Percentiles rank a stretch among this genome's conserved stretches.
phyloP scores from a whole-genome alignment of 495 filamentous ascomycete species.

The Penicillium goetzii region DNA sequence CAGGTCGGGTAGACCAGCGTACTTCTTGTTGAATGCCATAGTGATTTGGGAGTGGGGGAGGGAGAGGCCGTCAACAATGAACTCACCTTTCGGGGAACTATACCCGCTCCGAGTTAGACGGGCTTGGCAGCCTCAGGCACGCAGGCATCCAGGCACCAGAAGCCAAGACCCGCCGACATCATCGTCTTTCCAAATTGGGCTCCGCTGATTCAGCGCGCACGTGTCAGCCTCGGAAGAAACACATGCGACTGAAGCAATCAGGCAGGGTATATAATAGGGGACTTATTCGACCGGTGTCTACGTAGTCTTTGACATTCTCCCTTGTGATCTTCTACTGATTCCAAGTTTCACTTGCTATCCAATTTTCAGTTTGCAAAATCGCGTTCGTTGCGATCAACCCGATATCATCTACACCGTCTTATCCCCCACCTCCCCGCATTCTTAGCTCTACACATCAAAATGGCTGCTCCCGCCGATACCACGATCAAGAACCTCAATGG shows the following conservation, averaged over 20 bases:
- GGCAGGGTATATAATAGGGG: conserved; percentile 19
- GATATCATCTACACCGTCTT: conserved; percentile 1
- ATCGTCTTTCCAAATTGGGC: background rate
- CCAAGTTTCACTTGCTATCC: background rate
- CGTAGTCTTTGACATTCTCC: conserved; percentile 4
- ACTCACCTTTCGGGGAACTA: conserved; percentile 8
- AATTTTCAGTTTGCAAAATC: background rate
- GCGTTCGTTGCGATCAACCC: conserved; percentile 4
- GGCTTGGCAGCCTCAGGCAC: conserved; percentile 3
- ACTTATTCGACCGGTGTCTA: conserved; percentile 8
- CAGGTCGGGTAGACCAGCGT: conserved; percentile 82
- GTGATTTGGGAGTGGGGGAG: conserved; percentile 16
- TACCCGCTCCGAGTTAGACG: conserved; percentile 3
- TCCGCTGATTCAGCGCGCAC: conserved; percentile 27
- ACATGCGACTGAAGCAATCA: conserved; percentile 19
- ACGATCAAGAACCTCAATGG: conserved; percentile 77
- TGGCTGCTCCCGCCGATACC: conserved; percentile 80
- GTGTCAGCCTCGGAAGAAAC: conserved; percentile 35
- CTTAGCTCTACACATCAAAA: conserved; percentile 46
- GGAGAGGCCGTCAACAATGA: conserved; percentile 14
- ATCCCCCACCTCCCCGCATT: conserved; percentile 24
- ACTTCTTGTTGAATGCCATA: conserved; percentile 68
- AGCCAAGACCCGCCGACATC: background rate
- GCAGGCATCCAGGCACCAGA: conserved; percentile 4
- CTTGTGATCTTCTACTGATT: background rate